Evolutionary conservation across 352 stramenopile genomes (phyloP).

Genomic region (Phytophthora boehmeriae): DNA sequence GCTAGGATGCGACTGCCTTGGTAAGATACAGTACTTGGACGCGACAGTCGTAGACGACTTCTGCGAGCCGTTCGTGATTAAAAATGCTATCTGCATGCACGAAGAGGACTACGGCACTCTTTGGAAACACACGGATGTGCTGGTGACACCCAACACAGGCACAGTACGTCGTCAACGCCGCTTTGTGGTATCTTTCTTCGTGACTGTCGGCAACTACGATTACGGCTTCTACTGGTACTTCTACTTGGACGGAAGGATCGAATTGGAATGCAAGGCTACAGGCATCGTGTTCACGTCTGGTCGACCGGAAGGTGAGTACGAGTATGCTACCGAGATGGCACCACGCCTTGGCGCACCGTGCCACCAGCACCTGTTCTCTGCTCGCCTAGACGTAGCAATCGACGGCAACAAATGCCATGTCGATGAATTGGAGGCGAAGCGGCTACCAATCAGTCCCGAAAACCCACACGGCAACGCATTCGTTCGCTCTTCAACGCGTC

Average conservation of each 20-base stretch:
- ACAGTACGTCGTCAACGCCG: constrained; percentile 66
- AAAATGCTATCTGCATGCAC: constrained; percentile 40
- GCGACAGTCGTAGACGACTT: constrained; percentile 35
- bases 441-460: constrained; percentile 37
- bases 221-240: constrained; percentile 66
- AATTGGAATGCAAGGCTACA: constrained; percentile 84
- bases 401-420: constrained; percentile 63
- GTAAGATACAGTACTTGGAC: constrained; percentile 37
- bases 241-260: constrained; percentile 52
- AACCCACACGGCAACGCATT: constrained; percentile 76
- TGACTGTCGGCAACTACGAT: constrained; percentile 89
- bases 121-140: constrained; percentile 77
- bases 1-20: constrained; percentile 75
- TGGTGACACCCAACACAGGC: constrained; percentile 27
- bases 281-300: constrained; percentile 84
- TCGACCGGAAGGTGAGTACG: constrained; percentile 59
- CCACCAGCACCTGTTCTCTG: constrained; percentile 86
- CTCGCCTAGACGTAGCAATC: constrained; percentile 75
- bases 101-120: constrained; percentile 38
- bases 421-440: constrained; percentile 67
- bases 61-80: constrained; percentile 37
- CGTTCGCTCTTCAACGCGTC: constrained; percentile 46
- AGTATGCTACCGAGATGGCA: constrained; percentile 52
- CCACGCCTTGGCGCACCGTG: constrained; percentile 68
- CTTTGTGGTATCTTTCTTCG: constrained; percentile 86